A percentile compares a stretch with the other conserved stretches of the same genome.
phyloP scores from a whole-genome alignment of 257 asterid species.

The Lycium ferocissimum region DNA sequence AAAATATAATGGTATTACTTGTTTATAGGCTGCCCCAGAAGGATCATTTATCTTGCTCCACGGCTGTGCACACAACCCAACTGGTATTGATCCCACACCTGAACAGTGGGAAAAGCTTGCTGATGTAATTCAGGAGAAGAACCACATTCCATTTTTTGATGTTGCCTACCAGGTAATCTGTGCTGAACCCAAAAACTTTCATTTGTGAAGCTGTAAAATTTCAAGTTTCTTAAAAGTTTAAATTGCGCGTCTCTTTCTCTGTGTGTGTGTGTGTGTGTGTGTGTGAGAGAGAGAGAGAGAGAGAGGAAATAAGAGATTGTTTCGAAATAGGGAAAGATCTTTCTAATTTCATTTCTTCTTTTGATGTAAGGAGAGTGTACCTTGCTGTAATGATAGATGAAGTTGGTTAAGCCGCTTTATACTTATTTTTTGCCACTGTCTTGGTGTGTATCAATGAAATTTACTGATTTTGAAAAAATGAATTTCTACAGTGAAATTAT shows the following conservation, averaged over 20 bases:
- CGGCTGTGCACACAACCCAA: constrained; percentile 99
- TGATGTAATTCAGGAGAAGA: constrained; percentile 89
- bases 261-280: not conserved
- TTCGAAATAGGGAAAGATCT: not conserved
- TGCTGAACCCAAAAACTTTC: constrained; percentile 16
- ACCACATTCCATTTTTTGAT: constrained; percentile 92
- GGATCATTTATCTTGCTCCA: constrained; percentile 95
- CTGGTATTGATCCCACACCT: constrained; percentile 96
- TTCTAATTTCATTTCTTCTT: not conserved
- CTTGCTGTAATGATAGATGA: not conserved
- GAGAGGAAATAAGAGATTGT: not conserved
- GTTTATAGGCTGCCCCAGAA: constrained; percentile 82
- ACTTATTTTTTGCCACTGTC: not conserved
- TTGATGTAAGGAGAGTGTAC: not conserved
- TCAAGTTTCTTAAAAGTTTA: not conserved
- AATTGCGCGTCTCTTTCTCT: not conserved
- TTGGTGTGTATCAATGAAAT: not conserved
- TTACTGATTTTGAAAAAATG: not conserved
- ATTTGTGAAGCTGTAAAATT: not conserved
- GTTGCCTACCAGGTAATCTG: constrained; percentile 93
- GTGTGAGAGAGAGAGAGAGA: not conserved
- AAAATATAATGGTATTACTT: constrained; percentile 26
- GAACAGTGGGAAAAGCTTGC: constrained; percentile 92
- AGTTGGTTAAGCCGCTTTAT: not conserved
- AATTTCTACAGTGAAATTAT: not conserved